Percentiles rank a stretch among this genome's conserved stretches.
Evolutionary conservation across 2,329 filamentous ascomycete species (phyloP).

Genomic region (Magnaporthiopsis rhizophila): DNA sequence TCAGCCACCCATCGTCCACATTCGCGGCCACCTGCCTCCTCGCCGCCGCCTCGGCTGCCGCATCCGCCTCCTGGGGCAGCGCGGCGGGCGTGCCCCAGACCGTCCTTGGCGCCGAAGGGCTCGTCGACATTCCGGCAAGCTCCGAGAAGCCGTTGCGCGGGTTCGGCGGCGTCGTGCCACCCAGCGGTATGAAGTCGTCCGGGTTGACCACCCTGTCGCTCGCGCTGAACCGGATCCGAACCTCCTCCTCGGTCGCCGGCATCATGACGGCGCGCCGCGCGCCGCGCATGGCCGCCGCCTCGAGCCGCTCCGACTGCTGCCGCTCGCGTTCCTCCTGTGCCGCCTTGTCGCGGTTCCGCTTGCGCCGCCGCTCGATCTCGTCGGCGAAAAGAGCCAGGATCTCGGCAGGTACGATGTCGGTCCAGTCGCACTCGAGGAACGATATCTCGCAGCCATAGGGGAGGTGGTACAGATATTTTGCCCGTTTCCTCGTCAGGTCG

Average conservation of each 20-base stretch:
- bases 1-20: constrained; percentile 75
- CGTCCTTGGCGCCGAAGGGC: constrained; percentile 67
- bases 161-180: constrained; percentile 45
- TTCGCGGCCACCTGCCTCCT: constrained; percentile 41
- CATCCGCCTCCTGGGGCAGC: constrained; percentile 39
- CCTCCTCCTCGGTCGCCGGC: constrained; percentile 30
- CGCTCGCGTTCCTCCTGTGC: constrained; percentile 80
- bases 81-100: constrained; percentile 87
- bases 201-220: constrained; percentile 30
- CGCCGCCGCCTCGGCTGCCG: constrained; percentile 24
- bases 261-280: constrained; percentile 27
- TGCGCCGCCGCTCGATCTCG: constrained; percentile 70
- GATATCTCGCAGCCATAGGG: constrained; percentile 86
- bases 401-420: constrained; percentile 71
- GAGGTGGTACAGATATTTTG: constrained; percentile 81
- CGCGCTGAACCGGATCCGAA: constrained; percentile 23
- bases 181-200: constrained; percentile 59
- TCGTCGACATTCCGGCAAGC: constrained; percentile 72
- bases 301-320: constrained; percentile 70
- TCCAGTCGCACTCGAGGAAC: constrained; percentile 93
- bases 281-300: constrained; percentile 60
- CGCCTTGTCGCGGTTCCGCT: constrained; percentile 74
- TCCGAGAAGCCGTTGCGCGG: constrained; percentile 55
- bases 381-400: constrained; percentile 67
- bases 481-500: constrained; percentile 71